A percentile compares a stretch with the other conserved stretches of the same genome.
Conservation (phyloP, 495 filamentous ascomycete species). For the Articulospora tetracladia region DNA sequence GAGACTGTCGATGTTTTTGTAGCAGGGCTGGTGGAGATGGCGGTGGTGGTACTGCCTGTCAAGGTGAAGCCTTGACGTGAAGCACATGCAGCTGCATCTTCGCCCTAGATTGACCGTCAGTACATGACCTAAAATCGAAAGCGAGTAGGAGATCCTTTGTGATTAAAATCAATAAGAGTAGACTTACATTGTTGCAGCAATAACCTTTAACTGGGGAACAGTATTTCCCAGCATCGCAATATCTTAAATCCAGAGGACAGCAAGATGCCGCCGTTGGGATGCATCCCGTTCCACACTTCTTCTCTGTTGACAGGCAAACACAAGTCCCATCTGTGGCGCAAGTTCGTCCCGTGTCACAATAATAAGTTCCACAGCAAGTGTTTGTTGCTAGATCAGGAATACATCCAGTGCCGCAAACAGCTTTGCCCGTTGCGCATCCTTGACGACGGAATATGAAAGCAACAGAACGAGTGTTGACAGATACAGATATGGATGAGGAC, state of each 20-base stretch:
- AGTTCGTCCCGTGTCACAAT: neutral
- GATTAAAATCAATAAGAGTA: neutral
- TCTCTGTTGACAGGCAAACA: neutral
- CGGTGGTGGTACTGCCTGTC: neutral
- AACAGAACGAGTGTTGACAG: neutral
- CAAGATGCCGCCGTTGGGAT: neutral
- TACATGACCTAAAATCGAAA: no score
- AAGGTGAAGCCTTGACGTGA: neutral
- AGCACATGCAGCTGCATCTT: neutral
- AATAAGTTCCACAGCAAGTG: neutral
- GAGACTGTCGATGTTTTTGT: no score
- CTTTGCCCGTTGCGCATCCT: neutral
- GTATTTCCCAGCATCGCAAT: constrained; percentile 1
- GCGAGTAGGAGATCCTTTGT: no score
- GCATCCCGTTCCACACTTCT: neutral
- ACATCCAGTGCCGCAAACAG: neutral
- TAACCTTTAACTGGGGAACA: neutral
- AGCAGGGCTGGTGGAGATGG: neutral
- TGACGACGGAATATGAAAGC: neutral
- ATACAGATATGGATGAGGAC: neutral
- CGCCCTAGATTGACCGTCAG: neutral
- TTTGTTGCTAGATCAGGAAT: neutral
- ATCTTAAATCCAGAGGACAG: neutral
- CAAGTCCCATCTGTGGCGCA: neutral
- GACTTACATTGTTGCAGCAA: constrained; percentile 4